Evolutionary conservation across 140 eudicot species (phyloP).

Genomic region (Bidens hawaiensis): DNA sequence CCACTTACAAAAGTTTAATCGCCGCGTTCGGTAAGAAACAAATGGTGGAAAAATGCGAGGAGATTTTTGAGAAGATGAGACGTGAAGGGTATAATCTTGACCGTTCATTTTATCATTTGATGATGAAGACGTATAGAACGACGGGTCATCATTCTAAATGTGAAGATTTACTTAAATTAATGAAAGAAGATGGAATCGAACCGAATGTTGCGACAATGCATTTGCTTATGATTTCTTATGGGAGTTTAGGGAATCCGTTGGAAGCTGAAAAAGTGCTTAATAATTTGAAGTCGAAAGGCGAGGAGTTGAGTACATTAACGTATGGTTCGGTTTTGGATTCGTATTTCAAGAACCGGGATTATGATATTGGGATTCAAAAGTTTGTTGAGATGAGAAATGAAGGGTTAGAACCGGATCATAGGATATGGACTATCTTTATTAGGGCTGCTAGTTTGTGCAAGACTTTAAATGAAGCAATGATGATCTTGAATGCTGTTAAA

Average conservation of each 20-base stretch:
- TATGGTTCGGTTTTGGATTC: conserved; percentile 84
- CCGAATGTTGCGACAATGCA: conserved; percentile 88
- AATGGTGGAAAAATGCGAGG: conserved; percentile 71
- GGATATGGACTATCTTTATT: conserved; percentile 84
- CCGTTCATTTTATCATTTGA: conserved; percentile 86
- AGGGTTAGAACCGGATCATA: conserved; percentile 83
- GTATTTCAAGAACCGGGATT: conserved; percentile 70
- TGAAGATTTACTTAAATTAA: conserved; percentile 52
- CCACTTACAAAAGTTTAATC: conserved; percentile 80
- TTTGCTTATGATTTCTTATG: conserved; percentile 84
- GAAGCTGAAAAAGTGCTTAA: conserved; percentile 90
- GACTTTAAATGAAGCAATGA: conserved; percentile 45
- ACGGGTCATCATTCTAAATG: conserved; percentile 60
- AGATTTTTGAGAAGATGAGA: conserved; percentile 61
- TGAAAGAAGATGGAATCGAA: conserved; percentile 79
- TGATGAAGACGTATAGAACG: conserved; percentile 87
- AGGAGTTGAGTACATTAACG: conserved; percentile 52
- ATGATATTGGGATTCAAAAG: conserved; percentile 55
- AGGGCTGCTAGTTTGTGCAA: conserved; percentile 88
- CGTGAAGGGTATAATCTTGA: conserved; percentile 58
- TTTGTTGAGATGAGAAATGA: conserved; percentile 63
- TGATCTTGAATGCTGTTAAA: conserved; percentile 56
- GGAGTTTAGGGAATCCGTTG: conserved; percentile 76
- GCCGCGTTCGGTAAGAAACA: conserved; percentile 70
- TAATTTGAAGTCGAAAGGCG: conserved; percentile 46